Conservation (phyloP, 2,329 filamentous ascomycete species). For the Volutella citrinella region DNA sequence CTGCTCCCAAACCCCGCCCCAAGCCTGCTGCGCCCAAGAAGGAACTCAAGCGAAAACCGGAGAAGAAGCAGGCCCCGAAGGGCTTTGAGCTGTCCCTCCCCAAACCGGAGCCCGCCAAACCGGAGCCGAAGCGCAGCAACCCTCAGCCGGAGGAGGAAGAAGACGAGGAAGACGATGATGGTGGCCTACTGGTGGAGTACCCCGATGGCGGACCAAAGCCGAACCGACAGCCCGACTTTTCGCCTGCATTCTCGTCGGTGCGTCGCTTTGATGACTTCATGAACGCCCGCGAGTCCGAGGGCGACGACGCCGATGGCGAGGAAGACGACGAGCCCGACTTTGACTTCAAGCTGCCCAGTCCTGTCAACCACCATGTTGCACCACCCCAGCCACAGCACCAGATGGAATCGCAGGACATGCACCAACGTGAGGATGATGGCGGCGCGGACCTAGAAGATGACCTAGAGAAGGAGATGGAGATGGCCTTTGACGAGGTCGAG, state of each 20-base stretch:
- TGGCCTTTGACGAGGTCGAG: slow-evolving; percentile 50
- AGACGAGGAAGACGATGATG: slow-evolving; percentile 55
- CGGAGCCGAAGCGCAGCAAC: slow-evolving; percentile 29
- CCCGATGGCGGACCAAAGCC: slow-evolving; percentile 46
- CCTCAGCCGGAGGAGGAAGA: slow-evolving; percentile 50
- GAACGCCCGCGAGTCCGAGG: slow-evolving; percentile 43
- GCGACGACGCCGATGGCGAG: slow-evolving; percentile 46
- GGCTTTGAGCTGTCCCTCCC: slow-evolving; percentile 36
- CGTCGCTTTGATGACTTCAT: slow-evolving; percentile 54
- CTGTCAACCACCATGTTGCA: slow-evolving; percentile 39
- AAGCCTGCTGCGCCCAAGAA: slow-evolving; percentile 26
- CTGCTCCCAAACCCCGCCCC: slow-evolving; percentile 21
- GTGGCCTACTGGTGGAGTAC: slow-evolving; percentile 58
- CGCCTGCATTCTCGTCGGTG: slow-evolving; percentile 45
- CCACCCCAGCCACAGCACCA: slow-evolving; percentile 16
- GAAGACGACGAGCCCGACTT: slow-evolving; percentile 46
- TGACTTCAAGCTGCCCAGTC: slow-evolving; percentile 53
- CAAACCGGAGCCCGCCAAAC: slow-evolving; percentile 22
- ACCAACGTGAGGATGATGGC: slow-evolving; percentile 20
- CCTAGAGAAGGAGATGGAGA: slow-evolving; percentile 52
- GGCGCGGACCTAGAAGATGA: slow-evolving; percentile 34
- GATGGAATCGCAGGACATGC: slow-evolving; percentile 26
- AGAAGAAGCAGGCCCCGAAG: slow-evolving; percentile 34
- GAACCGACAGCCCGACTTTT: slow-evolving; percentile 40
- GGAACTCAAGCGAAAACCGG: slow-evolving; percentile 29